Base-by-base conservation (phyloP, 345 rosid genomes). In the Euphorbia lathyris region DNA sequence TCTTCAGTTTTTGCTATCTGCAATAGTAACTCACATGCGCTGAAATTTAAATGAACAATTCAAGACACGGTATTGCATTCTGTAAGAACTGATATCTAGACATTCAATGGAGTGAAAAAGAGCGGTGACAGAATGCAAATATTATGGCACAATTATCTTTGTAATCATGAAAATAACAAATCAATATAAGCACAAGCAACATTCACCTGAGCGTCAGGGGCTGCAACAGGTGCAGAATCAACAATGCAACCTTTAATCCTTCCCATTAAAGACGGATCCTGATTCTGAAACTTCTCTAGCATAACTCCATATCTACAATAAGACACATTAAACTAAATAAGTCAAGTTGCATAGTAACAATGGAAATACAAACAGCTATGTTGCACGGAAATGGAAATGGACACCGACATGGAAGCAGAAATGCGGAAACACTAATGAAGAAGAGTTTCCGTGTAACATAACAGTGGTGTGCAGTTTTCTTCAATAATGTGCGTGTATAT, bases 151-250 rank as follows among this genome's bases (percentile, higher is more conserved):
- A 20, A 23, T 1, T 14, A 27, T 13, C 55, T 9, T 40, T 47
- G 13, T 53, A 4, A 68, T 26, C 51, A 42, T 36, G 58, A 13
- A 34, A 52, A 51, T n/a, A 5, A 60, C 52, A 4, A 40, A 34
- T 16, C 4, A 43, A 66, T 12, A 64, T n/a, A 62, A 26, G 13
- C 25, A 55, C 66, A 74, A 72, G 72, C 52, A 58, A 63, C 59
- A 69, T 65, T 77, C 87, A 92, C 99, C 87, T 86, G 93, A 48
- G 99, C 96, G 71, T 95, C 99, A 72, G 97, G 86, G 52, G 86
- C 86, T 13, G 99, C 99, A 69, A 90, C 98, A 40, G 99, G 99
- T 58, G 98, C 99, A 72, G 99, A 95, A 81, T 95, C 99, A 25
- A 95, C 91, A 52, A 95, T 83, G 81, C 99, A 95, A 45, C 97